Evolutionary conservation across 2,329 filamentous ascomycete genomes (phyloP).

Genomic region (Paraphaeosphaeria minitans): DNA sequence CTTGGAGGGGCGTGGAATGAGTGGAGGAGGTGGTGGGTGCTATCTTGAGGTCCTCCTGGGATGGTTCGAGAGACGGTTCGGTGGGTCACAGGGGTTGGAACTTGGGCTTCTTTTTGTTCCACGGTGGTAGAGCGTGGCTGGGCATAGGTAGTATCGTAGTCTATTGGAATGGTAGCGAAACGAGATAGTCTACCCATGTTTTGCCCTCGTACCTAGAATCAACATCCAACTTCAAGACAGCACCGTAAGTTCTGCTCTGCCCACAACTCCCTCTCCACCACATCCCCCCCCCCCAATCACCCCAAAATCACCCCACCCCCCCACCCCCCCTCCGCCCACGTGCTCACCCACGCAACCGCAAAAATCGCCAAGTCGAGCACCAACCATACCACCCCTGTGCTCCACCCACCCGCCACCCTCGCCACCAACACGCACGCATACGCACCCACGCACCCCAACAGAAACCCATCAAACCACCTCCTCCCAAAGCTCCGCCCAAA

Average conservation of each 20-base stretch:
- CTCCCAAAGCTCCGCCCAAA: slow-evolving; percentile 11
- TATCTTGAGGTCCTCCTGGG: too few species aligned
- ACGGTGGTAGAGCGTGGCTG: too few species aligned
- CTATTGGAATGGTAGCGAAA: background rate
- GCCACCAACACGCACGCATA: slow-evolving; percentile 11
- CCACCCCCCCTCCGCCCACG: background rate
- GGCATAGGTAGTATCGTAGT: too few species aligned
- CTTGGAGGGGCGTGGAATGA: background rate
- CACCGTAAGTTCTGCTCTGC: background rate
- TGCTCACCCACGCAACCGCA: slow-evolving; percentile 17
- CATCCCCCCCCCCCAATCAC: background rate
- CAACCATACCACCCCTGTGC: background rate
- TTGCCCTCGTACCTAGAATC: background rate
- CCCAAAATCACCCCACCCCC: background rate
- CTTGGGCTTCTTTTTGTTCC: too few species aligned
- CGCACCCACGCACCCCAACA: slow-evolving; percentile 12
- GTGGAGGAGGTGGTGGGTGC: background rate
- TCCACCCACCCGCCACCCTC: background rate
- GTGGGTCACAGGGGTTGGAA: too few species aligned
- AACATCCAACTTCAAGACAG: background rate
- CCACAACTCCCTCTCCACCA: background rate
- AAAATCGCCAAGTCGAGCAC: slow-evolving; percentile 14
- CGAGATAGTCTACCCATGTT: background rate
- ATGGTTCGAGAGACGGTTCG: too few species aligned
- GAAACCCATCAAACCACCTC: slow-evolving; percentile 16